Base-by-base conservation (phyloP, 345 rosid genomes). In the Cardamine resedifolia region DNA sequence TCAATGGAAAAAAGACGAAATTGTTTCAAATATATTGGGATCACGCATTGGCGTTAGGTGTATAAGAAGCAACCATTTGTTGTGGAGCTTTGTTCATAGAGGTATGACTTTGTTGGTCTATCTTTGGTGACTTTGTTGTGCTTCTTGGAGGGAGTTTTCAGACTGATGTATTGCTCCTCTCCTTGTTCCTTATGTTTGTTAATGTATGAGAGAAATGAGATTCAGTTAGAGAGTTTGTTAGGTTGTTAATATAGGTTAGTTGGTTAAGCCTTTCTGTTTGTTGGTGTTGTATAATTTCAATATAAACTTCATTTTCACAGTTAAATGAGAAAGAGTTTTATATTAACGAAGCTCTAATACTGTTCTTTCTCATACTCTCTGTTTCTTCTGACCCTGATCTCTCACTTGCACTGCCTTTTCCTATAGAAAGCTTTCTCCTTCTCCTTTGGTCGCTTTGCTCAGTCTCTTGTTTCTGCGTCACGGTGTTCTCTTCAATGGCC, bases 11-110 rank as follows among this genome's bases (percentile, higher is more conserved):
- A 41, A 69, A 20, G 73, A 57, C 28, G 30, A 48, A 53, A 39
- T 55, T 55, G 41, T 9, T 34, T 9, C 12, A 34, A 14, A 63
- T 47, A 48, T 18, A 64, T 44, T 31, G 33, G 26, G 45, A 45
- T 70, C 48, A 50, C 61, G 60, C 21, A 5, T 49, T 36, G 67
- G 52, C 31, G 48, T 59, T 70, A 18, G 59, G 50, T 48, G 31
- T 44, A 24, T 45, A 16, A 43, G 47, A 6, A 43, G 6, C 8
- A 43, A 5, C 16, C 7, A 41, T 41, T 41, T 41, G 3, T 15
- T 41, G 47, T 41, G 43, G 15, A 11, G 15, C 43, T 38, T 38
- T 38, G 44, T 11, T 38, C 43, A 41, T 18, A 41, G 19, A 15
- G 47, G 47, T n/a, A 43, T 43, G 45, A 39, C 3, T 39, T 39